phyloP scores from a whole-genome alignment of 176 grass and related monocot genomes.

The Triticum aestivum region IWGSC_CS_RefSeq_v2.1 NC_057808.1:567402337-567402836 shows the following conservation, averaged over 20 bases:
- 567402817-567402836: background rate
- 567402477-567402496: background rate
- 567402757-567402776: background rate
- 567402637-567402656: background rate
- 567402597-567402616: background rate
- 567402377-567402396: too few species aligned
- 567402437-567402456: background rate
- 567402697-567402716: background rate
- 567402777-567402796: background rate
- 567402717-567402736: background rate
- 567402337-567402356: too few species aligned
- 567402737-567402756: constrained; percentile 11
- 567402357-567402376: too few species aligned
- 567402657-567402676: background rate
- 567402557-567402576: background rate
- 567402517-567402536: background rate
- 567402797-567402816: background rate
- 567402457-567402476: background rate
- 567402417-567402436: background rate
- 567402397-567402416: background rate
- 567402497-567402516: background rate
- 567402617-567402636: background rate
- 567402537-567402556: background rate
- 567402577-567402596: background rate
- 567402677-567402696: too few species aligned